phyloP scores from a whole-genome alignment of 345 rosid genomes.

The Psidium friedrichsthalianum region DNA sequence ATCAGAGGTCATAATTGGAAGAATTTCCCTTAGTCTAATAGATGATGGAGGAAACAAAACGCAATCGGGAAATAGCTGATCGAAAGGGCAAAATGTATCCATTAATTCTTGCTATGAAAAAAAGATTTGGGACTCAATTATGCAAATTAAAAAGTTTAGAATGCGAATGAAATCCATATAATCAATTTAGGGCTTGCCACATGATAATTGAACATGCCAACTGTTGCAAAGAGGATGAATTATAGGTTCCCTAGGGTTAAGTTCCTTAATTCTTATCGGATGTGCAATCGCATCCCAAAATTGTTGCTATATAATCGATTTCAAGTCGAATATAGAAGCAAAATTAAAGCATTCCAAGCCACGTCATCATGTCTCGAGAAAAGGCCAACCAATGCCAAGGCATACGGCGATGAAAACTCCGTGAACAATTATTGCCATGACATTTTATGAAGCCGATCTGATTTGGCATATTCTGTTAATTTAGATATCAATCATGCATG shows the following conservation, averaged over 20 bases:
- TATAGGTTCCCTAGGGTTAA: neutral
- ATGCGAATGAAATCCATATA: neutral
- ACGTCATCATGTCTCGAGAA: neutral
- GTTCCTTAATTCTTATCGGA: neutral
- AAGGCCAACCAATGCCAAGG: accelerated
- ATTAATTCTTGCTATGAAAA: neutral
- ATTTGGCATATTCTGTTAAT: neutral
- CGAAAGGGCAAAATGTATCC: neutral
- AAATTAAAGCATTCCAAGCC: neutral
- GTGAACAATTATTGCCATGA: accelerated
- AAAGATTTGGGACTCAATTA: neutral
- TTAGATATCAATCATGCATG: neutral
- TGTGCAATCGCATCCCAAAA: neutral
- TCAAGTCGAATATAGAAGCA: accelerated
- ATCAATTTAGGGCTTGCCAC: neutral
- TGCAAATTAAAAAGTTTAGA: neutral
- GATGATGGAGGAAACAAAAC: neutral
- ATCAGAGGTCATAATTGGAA: neutral
- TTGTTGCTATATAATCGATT: no score
- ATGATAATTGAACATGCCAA: neutral
- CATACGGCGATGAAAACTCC: neutral
- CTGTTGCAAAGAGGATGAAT: neutral
- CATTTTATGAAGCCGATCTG: neutral
- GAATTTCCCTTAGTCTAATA: neutral
- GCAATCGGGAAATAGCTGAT: neutral